Conservation (phyloP, 2,329 filamentous ascomycete genomes). For the Alternaria conjuncta region DNA sequence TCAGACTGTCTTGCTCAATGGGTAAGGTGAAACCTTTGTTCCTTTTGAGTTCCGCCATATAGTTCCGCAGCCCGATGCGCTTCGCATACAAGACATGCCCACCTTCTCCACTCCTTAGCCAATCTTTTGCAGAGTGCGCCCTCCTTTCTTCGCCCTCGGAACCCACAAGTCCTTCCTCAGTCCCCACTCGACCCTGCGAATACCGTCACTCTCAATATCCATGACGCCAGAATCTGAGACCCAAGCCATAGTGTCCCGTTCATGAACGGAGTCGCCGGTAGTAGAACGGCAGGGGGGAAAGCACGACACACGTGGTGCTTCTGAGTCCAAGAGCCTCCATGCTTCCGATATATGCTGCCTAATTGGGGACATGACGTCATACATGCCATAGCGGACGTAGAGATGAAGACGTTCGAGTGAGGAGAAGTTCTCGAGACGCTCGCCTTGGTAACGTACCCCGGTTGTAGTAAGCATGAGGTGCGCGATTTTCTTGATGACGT, state of each 20-base stretch:
- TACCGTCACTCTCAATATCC: neutral
- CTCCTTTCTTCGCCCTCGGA: neutral
- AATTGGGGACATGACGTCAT: too few species aligned
- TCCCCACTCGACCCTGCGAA: neutral
- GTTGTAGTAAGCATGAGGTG: too few species aligned
- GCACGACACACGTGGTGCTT: too few species aligned
- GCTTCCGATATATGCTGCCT: too few species aligned
- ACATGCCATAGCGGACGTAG: too few species aligned
- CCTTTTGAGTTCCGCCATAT: neutral
- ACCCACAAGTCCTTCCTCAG: neutral
- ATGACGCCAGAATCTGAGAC: neutral
- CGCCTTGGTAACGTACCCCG: too few species aligned
- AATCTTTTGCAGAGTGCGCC: neutral
- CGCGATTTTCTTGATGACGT: too few species aligned
- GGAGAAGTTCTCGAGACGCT: too few species aligned
- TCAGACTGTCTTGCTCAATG: neutral
- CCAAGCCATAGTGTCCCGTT: neutral
- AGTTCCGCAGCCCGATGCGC: neutral
- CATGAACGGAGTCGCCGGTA: too few species aligned
- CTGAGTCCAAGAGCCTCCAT: too few species aligned
- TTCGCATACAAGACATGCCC: accelerated
- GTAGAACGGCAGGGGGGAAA: too few species aligned
- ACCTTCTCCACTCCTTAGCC: accelerated
- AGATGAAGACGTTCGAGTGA: too few species aligned
- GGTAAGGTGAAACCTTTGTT: accelerated